Conservation (phyloP, 2,329 filamentous ascomycete genomes). For the Fusarium sp. region DNA sequence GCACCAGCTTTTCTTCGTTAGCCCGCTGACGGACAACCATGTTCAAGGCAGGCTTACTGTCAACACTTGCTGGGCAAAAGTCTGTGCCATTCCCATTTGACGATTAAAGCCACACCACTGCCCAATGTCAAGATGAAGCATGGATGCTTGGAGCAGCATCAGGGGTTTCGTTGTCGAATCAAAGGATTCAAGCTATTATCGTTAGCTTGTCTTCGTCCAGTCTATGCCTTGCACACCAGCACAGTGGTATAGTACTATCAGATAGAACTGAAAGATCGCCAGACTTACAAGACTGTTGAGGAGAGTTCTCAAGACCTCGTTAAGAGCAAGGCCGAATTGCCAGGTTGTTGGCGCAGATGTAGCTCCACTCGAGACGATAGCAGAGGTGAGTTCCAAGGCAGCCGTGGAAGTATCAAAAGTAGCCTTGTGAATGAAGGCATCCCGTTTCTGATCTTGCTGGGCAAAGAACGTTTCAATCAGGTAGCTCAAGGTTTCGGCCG, state of each 20-base stretch:
- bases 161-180: conserved; percentile 25
- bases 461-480: conserved; percentile 36
- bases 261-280: background rate
- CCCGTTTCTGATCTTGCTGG: conserved; percentile 31
- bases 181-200: conserved; percentile 26
- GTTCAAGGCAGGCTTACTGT: conserved; percentile 21
- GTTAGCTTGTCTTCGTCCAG: background rate
- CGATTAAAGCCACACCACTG: conserved; percentile 41
- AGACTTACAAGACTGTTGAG: conserved; percentile 34
- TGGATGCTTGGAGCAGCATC: conserved; percentile 38
- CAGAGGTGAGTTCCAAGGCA: conserved; percentile 35
- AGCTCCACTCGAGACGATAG: conserved; percentile 39
- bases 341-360: conserved; percentile 37
- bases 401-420: conserved; percentile 30
- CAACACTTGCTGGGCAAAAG: conserved; percentile 31
- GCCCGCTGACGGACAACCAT: background rate
- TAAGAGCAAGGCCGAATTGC: conserved; percentile 41
- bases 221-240: background rate
- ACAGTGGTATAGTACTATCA: background rate
- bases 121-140: conserved; percentile 40
- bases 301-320: conserved; percentile 28
- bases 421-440: conserved; percentile 35
- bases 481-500: conserved; percentile 35
- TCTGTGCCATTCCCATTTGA: conserved; percentile 37
- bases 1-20: conserved; percentile 35